Evolutionary conservation across 169 alveolate species (phyloP), one percentile per base, ranked within the genome.

Genomic region (Plasmodium sp.): DNA sequence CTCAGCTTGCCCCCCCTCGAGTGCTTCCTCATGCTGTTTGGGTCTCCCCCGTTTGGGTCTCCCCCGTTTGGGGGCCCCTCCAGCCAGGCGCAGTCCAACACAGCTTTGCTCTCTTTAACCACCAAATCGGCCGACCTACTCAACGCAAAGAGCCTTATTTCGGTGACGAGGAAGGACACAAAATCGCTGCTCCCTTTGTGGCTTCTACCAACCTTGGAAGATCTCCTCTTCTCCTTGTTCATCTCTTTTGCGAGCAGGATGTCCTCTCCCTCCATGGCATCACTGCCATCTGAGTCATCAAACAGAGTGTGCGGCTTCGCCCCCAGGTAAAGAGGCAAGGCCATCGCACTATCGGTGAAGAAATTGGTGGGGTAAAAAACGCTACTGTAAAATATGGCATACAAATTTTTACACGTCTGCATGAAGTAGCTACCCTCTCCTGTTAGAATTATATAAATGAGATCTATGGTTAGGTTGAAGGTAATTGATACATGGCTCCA

Each of bases 401-500:
- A 90, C 7, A 16, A 16, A 58, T 81, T 67, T 58, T 81, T 90
- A 31, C 45, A 62, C 56, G 5, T 9, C 0, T 81, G 18, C 16
- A 80, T 39, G 51, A 90, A 90, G 72, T 80, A 90, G 31, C 14
- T 54, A 62, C 54, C 74, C 27, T 79, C 33, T 80, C 94, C 94
- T 18, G 94, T 34, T 90, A 90, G 48, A 36, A 90, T 36, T 7
- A 90, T 45, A 62, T 80, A 90, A 58, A 90, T 80, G 14, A 90
- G 83, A 90, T 90, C 94, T 31, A 90, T 90, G 18, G 84, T 36
- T 39, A 90, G 43, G 39, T 90, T 90, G 48, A 90, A 90, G 10
- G 80, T 51, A 43, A 90, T 74, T 12, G 94, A 90, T 22, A 90
- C 34, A 33, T 79, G 45, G 48, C 27, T 34, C 94, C 94, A 90